These are phyloP conservation scores for Roridomyces roridus DNA, from an alignment of 768 basidiomycete genomes.

Conservation along the genomic window DNA sequence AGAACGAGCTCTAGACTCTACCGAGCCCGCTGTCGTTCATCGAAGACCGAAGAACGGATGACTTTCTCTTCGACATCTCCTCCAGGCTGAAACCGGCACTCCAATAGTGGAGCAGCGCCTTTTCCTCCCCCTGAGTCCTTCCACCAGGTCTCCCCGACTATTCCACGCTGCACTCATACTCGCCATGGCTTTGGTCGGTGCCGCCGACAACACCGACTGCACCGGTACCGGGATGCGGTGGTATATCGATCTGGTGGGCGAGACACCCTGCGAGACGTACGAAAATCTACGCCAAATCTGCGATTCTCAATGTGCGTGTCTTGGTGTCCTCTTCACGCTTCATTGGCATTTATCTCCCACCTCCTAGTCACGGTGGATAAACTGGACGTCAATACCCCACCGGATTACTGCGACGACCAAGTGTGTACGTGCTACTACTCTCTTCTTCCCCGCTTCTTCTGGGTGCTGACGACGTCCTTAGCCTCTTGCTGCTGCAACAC, in stretches of 20 bases:
- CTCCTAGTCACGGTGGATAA: conserved; percentile 20
- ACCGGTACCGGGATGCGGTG: conserved; percentile 30
- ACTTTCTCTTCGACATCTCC: too few relatives aligned
- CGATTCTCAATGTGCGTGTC: conserved; percentile 26
- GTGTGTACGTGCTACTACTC: conserved; percentile 15
- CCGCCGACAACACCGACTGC: conserved; percentile 29
- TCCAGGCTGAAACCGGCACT: too few relatives aligned
- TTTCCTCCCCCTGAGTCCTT: too few relatives aligned
- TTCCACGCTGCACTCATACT: too few relatives aligned
- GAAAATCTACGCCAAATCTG: conserved; percentile 33
- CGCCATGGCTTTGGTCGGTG: not conserved
- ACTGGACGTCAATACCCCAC: conserved; percentile 24
- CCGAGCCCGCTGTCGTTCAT: too few relatives aligned
- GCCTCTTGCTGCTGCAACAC: conserved; percentile 29
- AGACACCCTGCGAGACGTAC: conserved; percentile 36
- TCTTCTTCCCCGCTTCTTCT: too few relatives aligned
- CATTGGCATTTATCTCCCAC: not conserved
- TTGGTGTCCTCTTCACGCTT: not conserved
- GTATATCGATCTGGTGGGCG: conserved; percentile 32
- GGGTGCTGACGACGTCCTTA: not conserved
- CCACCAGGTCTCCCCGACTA: too few relatives aligned
- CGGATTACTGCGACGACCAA: conserved; percentile 32
- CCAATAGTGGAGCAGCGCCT: too few relatives aligned
- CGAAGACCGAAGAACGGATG: too few relatives aligned
- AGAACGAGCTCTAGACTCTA: too few relatives aligned